A percentile compares a stretch with the other conserved stretches of the same genome.
phyloP scores from a whole-genome alignment of 2,329 filamentous ascomycete genomes.

The Didymella arachidicola region DNA sequence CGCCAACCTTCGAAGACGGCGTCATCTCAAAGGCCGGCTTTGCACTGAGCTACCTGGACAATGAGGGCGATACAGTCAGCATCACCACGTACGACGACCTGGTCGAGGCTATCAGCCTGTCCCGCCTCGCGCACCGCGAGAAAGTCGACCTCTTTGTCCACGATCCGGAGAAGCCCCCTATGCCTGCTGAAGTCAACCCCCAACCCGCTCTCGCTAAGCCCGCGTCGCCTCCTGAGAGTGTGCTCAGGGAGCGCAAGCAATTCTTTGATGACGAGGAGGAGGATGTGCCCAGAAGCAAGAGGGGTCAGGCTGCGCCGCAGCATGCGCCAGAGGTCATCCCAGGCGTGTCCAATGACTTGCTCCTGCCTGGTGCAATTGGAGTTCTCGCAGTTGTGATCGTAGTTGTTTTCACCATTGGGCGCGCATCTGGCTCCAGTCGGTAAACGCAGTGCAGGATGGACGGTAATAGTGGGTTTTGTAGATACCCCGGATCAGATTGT shows the following conservation, averaged over 20 bases:
- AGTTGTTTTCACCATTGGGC: conserved; percentile 87
- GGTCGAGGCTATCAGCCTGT: conserved; percentile 85
- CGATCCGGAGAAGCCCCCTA: conserved; percentile 86
- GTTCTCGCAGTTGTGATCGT: conserved; percentile 94
- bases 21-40: conserved; percentile 80
- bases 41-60: conserved; percentile 93
- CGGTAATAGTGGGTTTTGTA: not conserved
- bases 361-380: conserved; percentile 92
- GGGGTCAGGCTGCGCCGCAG: conserved; percentile 55
- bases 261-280: conserved; percentile 64
- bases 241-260: conserved; percentile 57
- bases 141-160: conserved; percentile 99
- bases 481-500: conserved; percentile 9
- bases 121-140: conserved; percentile 77
- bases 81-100: conserved; percentile 96
- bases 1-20: conserved; percentile 79
- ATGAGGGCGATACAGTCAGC: conserved; percentile 94
- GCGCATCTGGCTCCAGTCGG: conserved; percentile 64
- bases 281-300: conserved; percentile 51
- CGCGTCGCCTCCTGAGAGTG: conserved; percentile 62
- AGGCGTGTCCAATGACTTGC: conserved; percentile 91
- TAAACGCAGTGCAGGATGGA: conserved; percentile 27
- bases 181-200: conserved; percentile 69
- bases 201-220: conserved; percentile 61
- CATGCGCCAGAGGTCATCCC: conserved; percentile 81